Evolutionary conservation across 495 filamentous ascomycete genomes (phyloP).

Genomic region (Apodospora peruviana): DNA sequence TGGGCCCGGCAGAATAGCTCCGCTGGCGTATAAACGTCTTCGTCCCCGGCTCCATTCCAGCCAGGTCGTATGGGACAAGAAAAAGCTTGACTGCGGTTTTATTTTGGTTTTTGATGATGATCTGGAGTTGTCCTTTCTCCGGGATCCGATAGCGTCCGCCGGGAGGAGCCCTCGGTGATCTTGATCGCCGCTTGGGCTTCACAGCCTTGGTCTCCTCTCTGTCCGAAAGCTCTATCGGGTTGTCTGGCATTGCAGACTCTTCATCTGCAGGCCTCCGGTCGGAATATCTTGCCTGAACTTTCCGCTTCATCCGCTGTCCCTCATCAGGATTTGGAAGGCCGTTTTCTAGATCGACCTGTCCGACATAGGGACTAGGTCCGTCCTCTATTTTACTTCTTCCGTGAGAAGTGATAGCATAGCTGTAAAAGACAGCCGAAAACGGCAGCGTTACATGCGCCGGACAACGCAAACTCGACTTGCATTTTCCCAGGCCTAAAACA

Average conservation of each 20-base stretch:
- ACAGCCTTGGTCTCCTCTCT: conserved; percentile 31
- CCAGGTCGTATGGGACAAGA: conserved; percentile 87
- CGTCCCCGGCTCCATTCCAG: conserved; percentile 90
- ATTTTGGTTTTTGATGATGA: conserved; percentile 94
- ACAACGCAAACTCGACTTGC: conserved; percentile 79
- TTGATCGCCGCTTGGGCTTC: conserved; percentile 56
- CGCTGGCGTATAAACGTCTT: conserved; percentile 97
- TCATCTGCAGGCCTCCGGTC: conserved; percentile 23
- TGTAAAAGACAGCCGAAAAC: conserved; percentile 97
- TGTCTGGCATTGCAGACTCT: conserved; percentile 22
- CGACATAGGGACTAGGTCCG: conserved; percentile 93
- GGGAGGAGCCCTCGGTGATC: conserved; percentile 67
- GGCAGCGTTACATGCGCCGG: conserved; percentile 88
- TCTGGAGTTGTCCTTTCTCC: conserved; percentile 90
- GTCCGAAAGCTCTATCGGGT: conserved; percentile 24
- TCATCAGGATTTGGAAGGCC: conserved; percentile 51
- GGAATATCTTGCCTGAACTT: conserved; percentile 31
- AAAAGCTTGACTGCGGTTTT: conserved; percentile 96
- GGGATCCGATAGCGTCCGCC: conserved; percentile 93
- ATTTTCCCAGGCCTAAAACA: conserved; percentile 83
- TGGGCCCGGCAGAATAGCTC: conserved; percentile 83
- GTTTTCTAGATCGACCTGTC: conserved; percentile 86
- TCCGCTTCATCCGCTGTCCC: conserved; percentile 38
- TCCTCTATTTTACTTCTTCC: conserved; percentile 62
- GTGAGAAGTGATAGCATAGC: conserved; percentile 63